Percentiles rank a stretch among this genome's conserved stretches.
Conservation (phyloP, 805 yeast genomes). For the Yamadazyma akitaensis region DNA sequence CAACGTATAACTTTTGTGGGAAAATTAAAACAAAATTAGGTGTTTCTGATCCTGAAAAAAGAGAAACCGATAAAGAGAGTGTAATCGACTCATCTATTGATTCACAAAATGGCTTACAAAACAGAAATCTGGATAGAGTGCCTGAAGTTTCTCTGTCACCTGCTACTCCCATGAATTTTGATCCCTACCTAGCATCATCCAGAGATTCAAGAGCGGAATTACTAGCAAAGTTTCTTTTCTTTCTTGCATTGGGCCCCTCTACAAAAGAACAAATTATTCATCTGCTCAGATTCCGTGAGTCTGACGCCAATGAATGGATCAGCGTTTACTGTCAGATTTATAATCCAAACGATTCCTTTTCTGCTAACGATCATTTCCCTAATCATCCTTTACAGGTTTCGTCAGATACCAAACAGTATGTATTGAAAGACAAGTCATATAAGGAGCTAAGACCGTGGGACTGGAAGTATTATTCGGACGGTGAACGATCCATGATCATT, state of each 20-base stretch:
- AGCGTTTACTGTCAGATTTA: conserved; percentile 29
- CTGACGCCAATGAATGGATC: conserved; percentile 18
- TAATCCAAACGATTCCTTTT: conserved; percentile 30
- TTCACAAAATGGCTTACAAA: not conserved
- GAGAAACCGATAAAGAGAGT: not conserved
- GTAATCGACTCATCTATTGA: not conserved
- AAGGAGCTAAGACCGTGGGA: conserved; percentile 39
- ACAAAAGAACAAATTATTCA: conserved; percentile 17
- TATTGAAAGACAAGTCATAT: conserved; percentile 40
- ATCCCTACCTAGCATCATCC: conserved; percentile 12
- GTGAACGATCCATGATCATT: conserved; percentile 30
- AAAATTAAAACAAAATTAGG: conserved; percentile 17
- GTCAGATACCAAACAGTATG: conserved; percentile 12
- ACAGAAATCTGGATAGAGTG: not conserved
- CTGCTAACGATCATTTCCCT: conserved; percentile 29
- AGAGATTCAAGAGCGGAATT: conserved; percentile 8
- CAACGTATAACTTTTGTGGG: conserved; percentile 23
- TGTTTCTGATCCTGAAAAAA: not conserved
- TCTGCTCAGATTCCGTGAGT: conserved; percentile 3
- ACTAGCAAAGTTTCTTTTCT: conserved; percentile 34
- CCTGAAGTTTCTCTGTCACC: conserved; percentile 2
- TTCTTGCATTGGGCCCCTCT: conserved; percentile 49
- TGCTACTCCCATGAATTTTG: conserved; percentile 13
- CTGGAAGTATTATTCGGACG: conserved; percentile 29
- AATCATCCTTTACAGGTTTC: not conserved